Evolutionary conservation across 805 yeast species (phyloP).

Genomic region (Kodamaea leandrae): DNA sequence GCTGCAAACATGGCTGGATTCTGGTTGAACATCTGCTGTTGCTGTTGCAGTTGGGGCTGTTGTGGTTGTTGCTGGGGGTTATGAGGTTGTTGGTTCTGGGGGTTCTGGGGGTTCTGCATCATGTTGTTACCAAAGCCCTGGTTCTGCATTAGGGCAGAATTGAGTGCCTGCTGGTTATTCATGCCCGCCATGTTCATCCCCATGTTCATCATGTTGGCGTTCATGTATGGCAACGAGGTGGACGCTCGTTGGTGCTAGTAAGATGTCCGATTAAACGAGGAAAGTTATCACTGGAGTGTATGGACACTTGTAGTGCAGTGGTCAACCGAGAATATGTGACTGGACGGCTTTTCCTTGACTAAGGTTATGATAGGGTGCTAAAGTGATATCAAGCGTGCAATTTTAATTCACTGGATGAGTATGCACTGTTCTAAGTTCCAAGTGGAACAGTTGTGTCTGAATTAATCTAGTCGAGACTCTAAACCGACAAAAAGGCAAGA

Average conservation of each 20-base stretch:
- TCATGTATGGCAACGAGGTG: constrained; percentile 5
- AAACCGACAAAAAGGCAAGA: no score
- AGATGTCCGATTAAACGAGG: no score
- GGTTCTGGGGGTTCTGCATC: constrained; percentile 5
- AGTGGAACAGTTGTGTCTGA: background rate
- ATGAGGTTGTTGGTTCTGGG: constrained; percentile 4
- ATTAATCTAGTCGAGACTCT: background rate
- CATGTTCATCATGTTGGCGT: constrained; percentile 14
- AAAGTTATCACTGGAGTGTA: no score
- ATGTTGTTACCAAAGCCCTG: constrained; percentile 10
- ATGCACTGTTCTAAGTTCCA: no score
- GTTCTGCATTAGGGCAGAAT: constrained; percentile 11
- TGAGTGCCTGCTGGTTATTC: constrained; percentile 11
- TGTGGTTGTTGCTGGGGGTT: constrained; percentile 2
- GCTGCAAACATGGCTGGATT: constrained; percentile 9
- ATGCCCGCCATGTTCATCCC: constrained; percentile 10
- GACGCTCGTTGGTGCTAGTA: no score
- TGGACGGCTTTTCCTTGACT: no score
- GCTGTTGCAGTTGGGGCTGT: constrained; percentile 2
- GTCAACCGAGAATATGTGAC: no score
- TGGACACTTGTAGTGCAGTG: no score
- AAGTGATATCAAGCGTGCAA: no score
- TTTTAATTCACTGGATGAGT: no score
- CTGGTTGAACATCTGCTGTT: constrained; percentile 7
- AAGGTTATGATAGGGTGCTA: no score